Percentiles rank a stretch among this genome's conserved stretches.
phyloP scores from a whole-genome alignment of 352 stramenopile genomes.

The Phytophthora lateralis region DNA sequence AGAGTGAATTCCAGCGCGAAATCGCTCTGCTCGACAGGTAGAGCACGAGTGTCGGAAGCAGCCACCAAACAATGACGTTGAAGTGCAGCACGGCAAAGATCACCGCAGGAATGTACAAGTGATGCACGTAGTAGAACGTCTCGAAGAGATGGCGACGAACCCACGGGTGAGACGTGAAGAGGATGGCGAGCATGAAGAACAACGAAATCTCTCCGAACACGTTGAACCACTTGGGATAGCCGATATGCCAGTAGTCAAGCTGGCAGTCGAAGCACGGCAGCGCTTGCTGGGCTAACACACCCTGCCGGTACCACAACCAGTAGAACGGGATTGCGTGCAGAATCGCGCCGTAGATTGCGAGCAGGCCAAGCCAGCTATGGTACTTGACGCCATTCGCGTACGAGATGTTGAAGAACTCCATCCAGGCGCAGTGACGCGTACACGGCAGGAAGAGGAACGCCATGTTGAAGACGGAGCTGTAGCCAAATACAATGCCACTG shows the following conservation, averaged over 20 bases:
- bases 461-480: constrained; percentile 66
- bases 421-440: constrained; percentile 68
- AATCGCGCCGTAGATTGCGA: constrained; percentile 43
- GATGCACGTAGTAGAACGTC: constrained; percentile 66
- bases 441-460: constrained; percentile 66
- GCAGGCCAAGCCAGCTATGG: constrained; percentile 60
- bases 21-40: constrained; percentile 56
- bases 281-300: constrained; percentile 36
- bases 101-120: constrained; percentile 56
- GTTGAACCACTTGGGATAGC: constrained; percentile 64
- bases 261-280: constrained; percentile 63
- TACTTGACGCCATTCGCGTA: constrained; percentile 71
- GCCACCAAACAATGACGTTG: constrained; percentile 50
- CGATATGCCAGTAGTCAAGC: constrained; percentile 42
- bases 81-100: constrained; percentile 61
- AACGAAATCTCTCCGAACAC: constrained; percentile 65
- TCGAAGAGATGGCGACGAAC: constrained; percentile 55
- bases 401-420: constrained; percentile 67
- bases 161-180: constrained; percentile 52
- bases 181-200: constrained; percentile 44
- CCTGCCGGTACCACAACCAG: constrained; percentile 45
- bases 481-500: constrained; percentile 47
- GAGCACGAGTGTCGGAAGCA: constrained; percentile 56
- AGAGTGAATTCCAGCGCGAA: constrained; percentile 47
- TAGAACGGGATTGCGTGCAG: constrained; percentile 55